A percentile compares a stretch with the other conserved stretches of the same genome.
Conservation (phyloP, 75 land plant species). For the Isoetes taiwanensis region DNA sequence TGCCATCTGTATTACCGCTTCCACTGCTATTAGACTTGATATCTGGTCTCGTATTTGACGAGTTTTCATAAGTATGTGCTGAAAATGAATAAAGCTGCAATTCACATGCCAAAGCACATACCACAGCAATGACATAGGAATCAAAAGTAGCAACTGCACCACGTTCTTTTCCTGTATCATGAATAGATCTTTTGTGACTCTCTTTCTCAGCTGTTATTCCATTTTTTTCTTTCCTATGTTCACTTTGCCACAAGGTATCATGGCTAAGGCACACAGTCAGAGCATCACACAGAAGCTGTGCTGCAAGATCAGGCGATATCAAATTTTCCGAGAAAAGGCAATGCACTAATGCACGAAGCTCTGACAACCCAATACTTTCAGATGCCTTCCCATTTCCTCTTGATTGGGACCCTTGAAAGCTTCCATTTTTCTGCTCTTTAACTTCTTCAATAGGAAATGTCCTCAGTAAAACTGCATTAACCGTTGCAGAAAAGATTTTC, state of each 20-base stretch:
- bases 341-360: constrained; percentile 83
- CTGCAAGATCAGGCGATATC: constrained; percentile 68
- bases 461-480: constrained; percentile 65
- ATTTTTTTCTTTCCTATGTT: not conserved
- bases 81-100: constrained; percentile 66
- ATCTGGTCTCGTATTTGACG: constrained; percentile 12
- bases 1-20: constrained; percentile 21
- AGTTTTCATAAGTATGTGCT: constrained; percentile 18
- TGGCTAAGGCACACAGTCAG: constrained; percentile 81
- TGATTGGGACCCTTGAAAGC: constrained; percentile 14
- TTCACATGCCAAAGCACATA: constrained; percentile 89
- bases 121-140: constrained; percentile 81
- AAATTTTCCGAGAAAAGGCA: constrained; percentile 65
- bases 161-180: constrained; percentile 30
- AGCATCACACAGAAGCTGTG: constrained; percentile 69
- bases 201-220: constrained; percentile 16
- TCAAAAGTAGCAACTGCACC: constrained; percentile 85
- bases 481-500: constrained; percentile 86
- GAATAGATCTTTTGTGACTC: constrained; percentile 10
- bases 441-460: constrained; percentile 51
- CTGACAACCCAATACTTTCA: constrained; percentile 63
- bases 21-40: not conserved
- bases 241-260: constrained; percentile 46
- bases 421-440: constrained; percentile 20
- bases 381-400: constrained; percentile 34